phyloP scores from a whole-genome alignment of 106 monocot species.

The Dioscorea zingiberensis region DNA sequence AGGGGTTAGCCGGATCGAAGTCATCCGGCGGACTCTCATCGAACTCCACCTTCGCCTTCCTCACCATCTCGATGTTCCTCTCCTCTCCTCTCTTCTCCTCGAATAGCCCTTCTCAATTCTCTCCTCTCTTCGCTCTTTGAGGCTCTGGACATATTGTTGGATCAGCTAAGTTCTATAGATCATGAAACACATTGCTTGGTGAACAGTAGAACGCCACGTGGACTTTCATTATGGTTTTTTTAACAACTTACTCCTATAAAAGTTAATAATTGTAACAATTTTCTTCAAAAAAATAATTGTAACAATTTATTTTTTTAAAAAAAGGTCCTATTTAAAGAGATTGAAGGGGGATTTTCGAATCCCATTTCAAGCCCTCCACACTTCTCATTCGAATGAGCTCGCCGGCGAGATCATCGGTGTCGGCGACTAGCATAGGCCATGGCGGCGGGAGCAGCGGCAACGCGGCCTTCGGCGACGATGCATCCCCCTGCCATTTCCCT shows the following conservation, averaged over 20 bases:
- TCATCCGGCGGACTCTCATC: constrained; percentile 85
- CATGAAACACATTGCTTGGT: too few species aligned
- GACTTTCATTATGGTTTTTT: neutral
- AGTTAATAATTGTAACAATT: neutral
- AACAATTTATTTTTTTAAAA: too few species aligned
- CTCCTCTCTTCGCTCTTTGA: neutral
- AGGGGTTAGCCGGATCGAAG: constrained; percentile 77
- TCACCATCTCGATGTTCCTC: constrained; percentile 49
- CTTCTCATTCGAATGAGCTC: constrained; percentile 49
- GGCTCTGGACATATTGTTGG: neutral
- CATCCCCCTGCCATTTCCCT: constrained; percentile 48
- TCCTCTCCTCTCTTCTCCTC: neutral
- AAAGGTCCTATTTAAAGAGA: too few species aligned
- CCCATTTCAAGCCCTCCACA: neutral
- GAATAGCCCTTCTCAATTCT: neutral
- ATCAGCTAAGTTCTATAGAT: too few species aligned
- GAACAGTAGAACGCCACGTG: neutral
- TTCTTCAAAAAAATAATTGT: too few species aligned
- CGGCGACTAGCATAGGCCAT: constrained; percentile 54
- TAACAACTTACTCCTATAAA: neutral
- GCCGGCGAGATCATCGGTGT: constrained; percentile 81
- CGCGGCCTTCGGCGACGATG: constrained; percentile 35
- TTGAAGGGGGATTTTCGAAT: too few species aligned
- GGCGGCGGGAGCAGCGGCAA: constrained; percentile 23
- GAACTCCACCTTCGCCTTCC: constrained; percentile 90